Base-by-base conservation (phyloP, 345 rosid species). In the Rhizophora apiculata region DNA sequence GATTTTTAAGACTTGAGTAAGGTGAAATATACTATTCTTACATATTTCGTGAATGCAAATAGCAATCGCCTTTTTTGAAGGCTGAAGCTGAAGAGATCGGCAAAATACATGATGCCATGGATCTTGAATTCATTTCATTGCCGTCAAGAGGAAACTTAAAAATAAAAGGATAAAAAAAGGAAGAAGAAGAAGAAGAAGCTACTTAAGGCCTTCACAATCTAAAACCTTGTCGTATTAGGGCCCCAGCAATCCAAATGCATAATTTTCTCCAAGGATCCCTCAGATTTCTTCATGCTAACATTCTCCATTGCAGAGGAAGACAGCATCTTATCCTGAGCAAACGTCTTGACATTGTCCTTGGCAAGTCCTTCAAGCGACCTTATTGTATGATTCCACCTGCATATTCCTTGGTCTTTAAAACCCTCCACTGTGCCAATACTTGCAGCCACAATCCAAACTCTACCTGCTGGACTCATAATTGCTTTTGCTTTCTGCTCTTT, bases 371-470 rank as follows among this genome's bases (percentile, higher is more conserved):
- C 73, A 6, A 64, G 24, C 9, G 76, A 68, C 55, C 79, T 71
- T 6, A 60, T 1, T 13, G 71, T 31, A 60, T 79, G 32, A 63
- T 74, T 79, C 79, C 79, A 74, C 26, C 82, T 39, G 70, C 78
- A 70, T 46, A 70, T 62, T 11, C 82, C 82, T 32, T 67, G 82
- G 31, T 78, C 78, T 58, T 74, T 70, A 8, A 70, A 8, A 0
- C 67, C 58, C 63, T 70, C 82, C 6, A 70, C 82, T 0, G 53
- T 48, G 0, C 70, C 76, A 15, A 74, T 67, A 26, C 63, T 62
- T 19, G 73, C 70, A 1, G 73, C 82, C 6, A 63, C 68, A 1
- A 63, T 53, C 71, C 71, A 73, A 26, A 52, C 67, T 24, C 30
- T 67, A 13, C 43, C 46, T n/a, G 58, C 15, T 21, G 27, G 56